Conservation (phyloP, 805 yeast genomes). For the Metschnikowia gelsemii region DNA sequence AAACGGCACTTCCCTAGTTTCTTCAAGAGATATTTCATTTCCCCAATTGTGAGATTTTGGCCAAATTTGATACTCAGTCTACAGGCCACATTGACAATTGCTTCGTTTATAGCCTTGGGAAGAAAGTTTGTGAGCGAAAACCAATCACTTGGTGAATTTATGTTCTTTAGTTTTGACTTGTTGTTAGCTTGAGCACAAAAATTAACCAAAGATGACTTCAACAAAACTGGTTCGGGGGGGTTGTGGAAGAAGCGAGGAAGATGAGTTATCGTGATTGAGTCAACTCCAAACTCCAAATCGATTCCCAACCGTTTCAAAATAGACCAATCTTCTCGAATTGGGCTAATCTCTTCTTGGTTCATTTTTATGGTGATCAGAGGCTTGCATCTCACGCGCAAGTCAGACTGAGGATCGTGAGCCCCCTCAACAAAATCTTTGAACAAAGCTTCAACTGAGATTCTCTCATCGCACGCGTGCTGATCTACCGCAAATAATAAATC, state of each 20-base stretch:
- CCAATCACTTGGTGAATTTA: slow-evolving; percentile 20
- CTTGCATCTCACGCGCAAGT: slow-evolving; percentile 15
- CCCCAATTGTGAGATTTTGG: slow-evolving; percentile 38
- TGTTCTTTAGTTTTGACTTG: slow-evolving; percentile 9
- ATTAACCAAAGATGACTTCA: slow-evolving; percentile 43
- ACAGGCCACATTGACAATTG: slow-evolving; percentile 63
- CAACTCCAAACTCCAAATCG: slow-evolving; percentile 13
- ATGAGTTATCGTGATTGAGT: slow-evolving; percentile 33
- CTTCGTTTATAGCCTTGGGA: slow-evolving; percentile 37
- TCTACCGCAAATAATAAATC: slow-evolving; percentile 48
- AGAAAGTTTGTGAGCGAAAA: slow-evolving; percentile 27
- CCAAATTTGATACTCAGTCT: slow-evolving; percentile 74
- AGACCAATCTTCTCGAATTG: slow-evolving; percentile 26
- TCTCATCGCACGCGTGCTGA: slow-evolving; percentile 85
- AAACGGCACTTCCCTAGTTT: slow-evolving; percentile 47
- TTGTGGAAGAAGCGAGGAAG: slow-evolving; percentile 43
- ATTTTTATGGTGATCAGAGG: slow-evolving; percentile 21
- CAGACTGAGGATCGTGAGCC: slow-evolving; percentile 22
- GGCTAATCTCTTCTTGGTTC: slow-evolving; percentile 27
- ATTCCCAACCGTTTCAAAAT: slow-evolving; percentile 49
- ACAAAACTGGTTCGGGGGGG: slow-evolving; percentile 19
- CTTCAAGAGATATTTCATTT: slow-evolving; percentile 47
- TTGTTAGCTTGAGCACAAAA: slow-evolving; percentile 25
- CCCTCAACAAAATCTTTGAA: slow-evolving; percentile 37
- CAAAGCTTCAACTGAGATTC: slow-evolving; percentile 58